Conservation (phyloP, 495 filamentous ascomycete species). For the Penicillium canescens region DNA sequence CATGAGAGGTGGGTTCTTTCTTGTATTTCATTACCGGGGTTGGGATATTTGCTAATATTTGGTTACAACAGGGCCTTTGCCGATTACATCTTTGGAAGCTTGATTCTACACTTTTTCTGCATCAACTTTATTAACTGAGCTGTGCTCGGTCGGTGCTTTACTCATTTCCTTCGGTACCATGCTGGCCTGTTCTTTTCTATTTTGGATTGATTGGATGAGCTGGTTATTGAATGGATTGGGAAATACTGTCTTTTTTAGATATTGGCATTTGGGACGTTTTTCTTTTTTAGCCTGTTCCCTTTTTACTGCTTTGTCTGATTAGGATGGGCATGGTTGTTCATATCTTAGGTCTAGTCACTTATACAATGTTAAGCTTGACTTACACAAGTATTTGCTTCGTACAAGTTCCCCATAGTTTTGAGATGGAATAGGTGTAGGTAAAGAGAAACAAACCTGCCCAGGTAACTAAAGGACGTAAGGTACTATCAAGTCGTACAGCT, state of each 20-base stretch:
- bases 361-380: not conserved
- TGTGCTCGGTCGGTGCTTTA: not conserved
- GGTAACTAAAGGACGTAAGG: too few relatives aligned
- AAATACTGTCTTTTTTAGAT: not conserved
- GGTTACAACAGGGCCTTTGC: constrained; percentile 75
- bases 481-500: too few relatives aligned
- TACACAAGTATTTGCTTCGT: not conserved
- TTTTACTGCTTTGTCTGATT: not conserved
- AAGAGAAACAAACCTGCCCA: not conserved
- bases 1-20: constrained; percentile 47
- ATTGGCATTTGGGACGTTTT: not conserved
- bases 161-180: not conserved
- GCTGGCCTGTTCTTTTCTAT: constrained; percentile 4
- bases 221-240: constrained; percentile 5
- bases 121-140: constrained; percentile 97
- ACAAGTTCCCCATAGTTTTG: not conserved
- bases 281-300: not conserved
- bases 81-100: constrained; percentile 90
- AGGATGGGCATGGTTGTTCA: not conserved
- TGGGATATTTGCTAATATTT: not conserved
- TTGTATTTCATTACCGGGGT: not conserved
- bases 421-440: too few relatives aligned
- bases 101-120: constrained; percentile 98
- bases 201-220: constrained; percentile 11
- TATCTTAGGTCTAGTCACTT: not conserved